These are phyloP conservation scores for Carex parvula DNA, from an alignment of 176 grass and related monocot genomes.

Conservation along the genomic window DNA sequence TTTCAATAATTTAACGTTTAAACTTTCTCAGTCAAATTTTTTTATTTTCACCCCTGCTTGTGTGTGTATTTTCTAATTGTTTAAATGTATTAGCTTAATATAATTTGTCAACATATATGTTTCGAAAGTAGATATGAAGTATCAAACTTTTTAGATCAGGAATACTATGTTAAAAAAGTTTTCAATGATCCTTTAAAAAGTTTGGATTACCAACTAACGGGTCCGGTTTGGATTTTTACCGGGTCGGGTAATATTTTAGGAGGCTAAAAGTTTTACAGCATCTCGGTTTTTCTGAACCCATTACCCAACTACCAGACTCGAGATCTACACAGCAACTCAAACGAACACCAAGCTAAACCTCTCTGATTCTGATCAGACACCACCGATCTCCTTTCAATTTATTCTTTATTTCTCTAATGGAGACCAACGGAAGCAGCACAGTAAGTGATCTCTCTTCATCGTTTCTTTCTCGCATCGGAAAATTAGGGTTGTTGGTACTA, in stretches of 20 bases:
- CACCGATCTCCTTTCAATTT: not conserved
- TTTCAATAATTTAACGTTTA: too few relatives aligned
- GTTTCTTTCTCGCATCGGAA: not conserved
- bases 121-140: too few relatives aligned
- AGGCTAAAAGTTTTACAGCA: not conserved
- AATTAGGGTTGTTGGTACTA: constrained; percentile 13
- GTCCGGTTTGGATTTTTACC: not conserved
- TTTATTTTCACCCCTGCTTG: too few relatives aligned
- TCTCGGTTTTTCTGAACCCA: not conserved
- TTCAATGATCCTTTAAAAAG: not conserved
- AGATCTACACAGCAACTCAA: constrained; percentile 1
- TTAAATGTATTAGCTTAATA: too few relatives aligned
- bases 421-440: constrained; percentile 41
- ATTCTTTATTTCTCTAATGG: constrained; percentile 36
- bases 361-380: constrained; percentile 9
- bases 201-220: not conserved
- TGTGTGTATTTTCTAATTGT: too few relatives aligned
- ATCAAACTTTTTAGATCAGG: too few relatives aligned
- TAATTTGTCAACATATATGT: too few relatives aligned
- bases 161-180: too few relatives aligned
- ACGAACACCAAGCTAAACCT: constrained; percentile 6
- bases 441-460: constrained; percentile 26
- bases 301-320: constrained; percentile 7
- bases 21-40: too few relatives aligned
- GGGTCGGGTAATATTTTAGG: not conserved